A percentile compares a stretch with the other conserved stretches of the same genome.
Evolutionary conservation across 2,329 filamentous ascomycete species (phyloP).

Genomic region (Coniosporium tulheliwenetii): DNA sequence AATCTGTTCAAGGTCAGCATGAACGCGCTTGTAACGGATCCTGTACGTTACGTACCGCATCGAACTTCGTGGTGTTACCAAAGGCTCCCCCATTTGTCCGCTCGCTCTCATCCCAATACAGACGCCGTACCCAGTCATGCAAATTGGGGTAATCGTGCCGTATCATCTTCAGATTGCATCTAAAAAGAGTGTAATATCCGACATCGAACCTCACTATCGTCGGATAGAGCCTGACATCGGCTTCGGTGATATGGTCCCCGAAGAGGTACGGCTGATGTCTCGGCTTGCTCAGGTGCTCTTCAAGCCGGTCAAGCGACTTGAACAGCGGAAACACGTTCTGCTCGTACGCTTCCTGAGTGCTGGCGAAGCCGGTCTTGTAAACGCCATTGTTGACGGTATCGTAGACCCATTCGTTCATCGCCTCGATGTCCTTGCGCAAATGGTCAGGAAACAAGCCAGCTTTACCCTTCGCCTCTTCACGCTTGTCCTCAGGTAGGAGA

Average conservation of each 20-base stretch:
- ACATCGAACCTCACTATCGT: constrained; percentile 59
- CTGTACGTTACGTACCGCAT: constrained; percentile 14
- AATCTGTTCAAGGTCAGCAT: constrained; percentile 7
- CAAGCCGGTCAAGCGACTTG: constrained; percentile 57
- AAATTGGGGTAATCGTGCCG: constrained; percentile 40
- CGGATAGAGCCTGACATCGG: constrained; percentile 58
- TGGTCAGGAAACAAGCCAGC: constrained; percentile 53
- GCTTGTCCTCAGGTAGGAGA: constrained; percentile 8
- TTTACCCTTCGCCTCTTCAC: background rate
- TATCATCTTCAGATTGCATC: constrained; percentile 51
- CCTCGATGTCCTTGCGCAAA: constrained; percentile 56
- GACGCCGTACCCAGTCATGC: constrained; percentile 27
- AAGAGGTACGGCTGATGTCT: constrained; percentile 53
- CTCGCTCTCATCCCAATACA: constrained; percentile 31
- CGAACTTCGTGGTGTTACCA: constrained; percentile 27
- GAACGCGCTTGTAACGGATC: background rate
- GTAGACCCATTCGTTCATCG: constrained; percentile 69
- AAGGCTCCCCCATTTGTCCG: constrained; percentile 26
- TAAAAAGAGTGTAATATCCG: constrained; percentile 79
- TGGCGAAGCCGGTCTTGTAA: constrained; percentile 62
- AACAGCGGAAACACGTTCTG: constrained; percentile 58
- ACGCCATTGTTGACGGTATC: constrained; percentile 39
- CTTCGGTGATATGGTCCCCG: constrained; percentile 62
- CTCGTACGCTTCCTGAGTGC: constrained; percentile 69
- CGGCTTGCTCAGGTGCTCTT: constrained; percentile 46